phyloP scores from a whole-genome alignment of 441 rosid species.

The Populus hybrid region DNA sequence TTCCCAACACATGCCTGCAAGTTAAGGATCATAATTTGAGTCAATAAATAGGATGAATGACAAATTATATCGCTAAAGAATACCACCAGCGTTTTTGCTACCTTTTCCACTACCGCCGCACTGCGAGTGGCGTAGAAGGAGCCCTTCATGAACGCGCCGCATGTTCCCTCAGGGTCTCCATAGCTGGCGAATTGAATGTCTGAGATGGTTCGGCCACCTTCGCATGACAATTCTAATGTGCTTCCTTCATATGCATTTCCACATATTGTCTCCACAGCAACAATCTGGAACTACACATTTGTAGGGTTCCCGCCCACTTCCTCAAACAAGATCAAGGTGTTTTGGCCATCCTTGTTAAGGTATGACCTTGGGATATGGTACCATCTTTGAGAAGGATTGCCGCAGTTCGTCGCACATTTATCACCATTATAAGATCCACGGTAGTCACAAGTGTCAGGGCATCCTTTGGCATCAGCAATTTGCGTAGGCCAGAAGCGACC shows the following conservation, averaged over 20 bases:
- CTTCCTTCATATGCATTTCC: constrained; percentile 68
- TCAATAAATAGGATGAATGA: too few species aligned
- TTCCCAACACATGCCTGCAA: too few species aligned
- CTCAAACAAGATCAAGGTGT: constrained; percentile 53
- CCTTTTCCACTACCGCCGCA: too few species aligned
- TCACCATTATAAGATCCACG: constrained; percentile 29
- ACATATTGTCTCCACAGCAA: constrained; percentile 59
- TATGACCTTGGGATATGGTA: constrained; percentile 64
- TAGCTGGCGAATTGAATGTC: constrained; percentile 76
- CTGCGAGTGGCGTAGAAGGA: not conserved
- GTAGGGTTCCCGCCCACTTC: constrained; percentile 62
- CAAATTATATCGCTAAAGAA: too few species aligned
- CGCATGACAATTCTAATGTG: constrained; percentile 52
- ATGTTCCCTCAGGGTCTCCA: constrained; percentile 64
- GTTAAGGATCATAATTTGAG: too few species aligned
- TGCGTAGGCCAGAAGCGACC: constrained; percentile 54
- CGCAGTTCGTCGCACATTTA: constrained; percentile 45
- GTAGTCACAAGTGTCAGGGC: constrained; percentile 40
- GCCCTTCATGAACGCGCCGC: constrained; percentile 33
- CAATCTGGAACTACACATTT: constrained; percentile 55
- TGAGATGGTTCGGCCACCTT: constrained; percentile 50
- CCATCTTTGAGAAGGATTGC: constrained; percentile 59
- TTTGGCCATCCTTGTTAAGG: constrained; percentile 26
- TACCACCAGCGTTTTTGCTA: too few species aligned
- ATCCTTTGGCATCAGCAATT: constrained; percentile 30